Base-by-base conservation (phyloP, 805 yeast species). In the Myxozyma monticola region DNA sequence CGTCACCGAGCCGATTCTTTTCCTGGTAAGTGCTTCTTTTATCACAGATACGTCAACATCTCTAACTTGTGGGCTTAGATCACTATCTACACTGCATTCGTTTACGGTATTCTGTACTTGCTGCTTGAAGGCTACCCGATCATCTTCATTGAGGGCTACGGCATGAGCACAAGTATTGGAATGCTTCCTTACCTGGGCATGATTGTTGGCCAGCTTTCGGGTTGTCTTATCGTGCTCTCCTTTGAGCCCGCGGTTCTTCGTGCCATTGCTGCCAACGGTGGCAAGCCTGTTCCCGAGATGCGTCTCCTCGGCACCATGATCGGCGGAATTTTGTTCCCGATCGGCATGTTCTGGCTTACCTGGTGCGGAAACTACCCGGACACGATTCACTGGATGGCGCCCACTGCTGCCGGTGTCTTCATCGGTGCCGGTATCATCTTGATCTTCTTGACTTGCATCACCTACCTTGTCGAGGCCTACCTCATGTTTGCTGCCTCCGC, bases 311-410 rank as follows among this genome's bases (percentile, higher is more conserved):
- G 90, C 29, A 79, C 88, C 84, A 77, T 87, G 69, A 68, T 76
- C 37, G 90, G 95, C 28, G 81, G 83, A 21, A 57, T 86, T 46
- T 64, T 76, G 7, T 87, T 89, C 72, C 84, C 95, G 25, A 72
- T 80, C 45, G 96, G 96, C 45, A 71, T 88, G 55, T 75, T 88
- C 62, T 85, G 96, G 96, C 75, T 89, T 66, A 79, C 86, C 49
- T 89, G 96, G 96, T 73, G 91, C 8, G 96, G 96, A 64, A 77
- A 79, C 56, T 89, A 82, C 68, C 83, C 78, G 42, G 68, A 82
- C 30, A 68, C 68, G 37, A 79, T 87, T 33, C 96, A 84, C 64
- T 86, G 88, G 87, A 81, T 79, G 62, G 84, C 78, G 17, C 88
- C 89, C 48, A 78, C 85, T 2, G 68, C 77, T 31, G 77, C 83